Conservation (phyloP, 129 eudicot genomes). For the Gnaphalium uliginosum region DNA sequence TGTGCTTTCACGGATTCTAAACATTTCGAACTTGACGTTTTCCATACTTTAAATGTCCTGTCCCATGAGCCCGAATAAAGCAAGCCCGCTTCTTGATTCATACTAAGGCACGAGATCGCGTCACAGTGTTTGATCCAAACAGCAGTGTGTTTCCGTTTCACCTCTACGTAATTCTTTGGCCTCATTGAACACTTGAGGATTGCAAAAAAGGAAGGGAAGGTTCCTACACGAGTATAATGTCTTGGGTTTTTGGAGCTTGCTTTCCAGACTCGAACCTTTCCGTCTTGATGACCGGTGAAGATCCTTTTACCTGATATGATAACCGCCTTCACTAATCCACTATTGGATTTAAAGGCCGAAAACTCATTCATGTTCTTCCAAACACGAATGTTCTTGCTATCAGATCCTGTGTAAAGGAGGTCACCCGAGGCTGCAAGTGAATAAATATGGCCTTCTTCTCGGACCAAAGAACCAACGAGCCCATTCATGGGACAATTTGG, state of each 20-base stretch:
- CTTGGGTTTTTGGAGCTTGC: conserved; percentile 49
- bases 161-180: conserved; percentile 61
- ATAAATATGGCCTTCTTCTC: conserved; percentile 89
- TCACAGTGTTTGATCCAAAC: conserved; percentile 79
- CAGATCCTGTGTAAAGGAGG: conserved; percentile 88
- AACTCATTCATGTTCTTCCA: conserved; percentile 79
- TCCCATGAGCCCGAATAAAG: conserved; percentile 98
- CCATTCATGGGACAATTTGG: conserved; percentile 42
- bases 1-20: conserved; percentile 82
- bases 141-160: conserved; percentile 46
- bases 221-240: conserved; percentile 54
- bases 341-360: conserved; percentile 80
- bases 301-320: conserved; percentile 66
- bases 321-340: conserved; percentile 91
- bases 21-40: conserved; percentile 52
- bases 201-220: conserved; percentile 61
- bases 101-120: conserved; percentile 80
- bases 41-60: conserved; percentile 88
- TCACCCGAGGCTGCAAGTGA: conserved; percentile 72
- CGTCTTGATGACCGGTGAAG: conserved; percentile 95
- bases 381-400: conserved; percentile 82
- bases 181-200: conserved; percentile 57
- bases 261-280: conserved; percentile 89
- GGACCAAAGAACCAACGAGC: conserved; percentile 72
- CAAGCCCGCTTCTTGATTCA: conserved; percentile 58